phyloP scores from a whole-genome alignment of 441 rosid genomes.

The Geranium incanum region DNA sequence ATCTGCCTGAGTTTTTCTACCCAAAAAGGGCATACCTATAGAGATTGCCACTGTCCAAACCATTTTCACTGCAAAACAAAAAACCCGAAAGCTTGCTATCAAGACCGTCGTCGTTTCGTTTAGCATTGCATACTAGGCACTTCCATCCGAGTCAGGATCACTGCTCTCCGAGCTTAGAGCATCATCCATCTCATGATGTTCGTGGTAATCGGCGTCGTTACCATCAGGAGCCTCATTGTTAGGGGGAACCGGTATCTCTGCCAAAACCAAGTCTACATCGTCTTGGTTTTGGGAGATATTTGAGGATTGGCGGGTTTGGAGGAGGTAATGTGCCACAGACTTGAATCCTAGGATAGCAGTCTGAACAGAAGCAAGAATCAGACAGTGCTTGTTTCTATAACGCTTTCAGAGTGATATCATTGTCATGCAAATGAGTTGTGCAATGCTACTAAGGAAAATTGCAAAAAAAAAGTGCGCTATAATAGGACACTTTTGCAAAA shows the following conservation, averaged over 20 bases:
- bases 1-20: no score
- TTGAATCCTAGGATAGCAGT: conserved; percentile 17
- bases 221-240: not conserved
- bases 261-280: conserved; percentile 9
- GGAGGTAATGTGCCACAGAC: conserved; percentile 26
- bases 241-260: conserved; percentile 4
- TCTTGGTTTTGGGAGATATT: conserved; percentile 7
- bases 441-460: not conserved
- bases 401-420: not conserved
- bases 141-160: not conserved
- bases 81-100: not conserved
- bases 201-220: not conserved
- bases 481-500: no score
- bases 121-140: not conserved
- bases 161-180: conserved; percentile 1
- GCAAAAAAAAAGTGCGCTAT: no score
- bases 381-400: not conserved
- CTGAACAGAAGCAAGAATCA: conserved; percentile 7
- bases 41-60: no score
- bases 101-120: no score
- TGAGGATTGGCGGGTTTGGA: conserved; percentile 20
- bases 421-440: not conserved
- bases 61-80: no score
- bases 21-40: no score
- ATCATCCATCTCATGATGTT: conserved; percentile 6